phyloP scores from a whole-genome alignment of 306 rosid species.

The Cucumis melo region DNA sequence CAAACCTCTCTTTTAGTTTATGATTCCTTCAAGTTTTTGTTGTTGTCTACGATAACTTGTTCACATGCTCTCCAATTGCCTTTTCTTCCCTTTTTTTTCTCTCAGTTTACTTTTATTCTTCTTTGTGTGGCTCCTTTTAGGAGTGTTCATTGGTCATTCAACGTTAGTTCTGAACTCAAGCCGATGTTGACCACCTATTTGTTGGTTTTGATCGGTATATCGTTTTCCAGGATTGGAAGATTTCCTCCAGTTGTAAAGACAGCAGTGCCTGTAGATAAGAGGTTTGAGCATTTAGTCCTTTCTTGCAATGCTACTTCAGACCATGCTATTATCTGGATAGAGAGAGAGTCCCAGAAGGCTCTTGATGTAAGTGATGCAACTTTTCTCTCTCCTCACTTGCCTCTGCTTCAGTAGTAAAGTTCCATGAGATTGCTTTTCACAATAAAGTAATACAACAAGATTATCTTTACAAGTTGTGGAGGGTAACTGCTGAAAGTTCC shows the following conservation, averaged over 20 bases:
- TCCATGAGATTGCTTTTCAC: neutral
- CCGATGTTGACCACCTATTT: no score
- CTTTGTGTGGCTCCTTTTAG: no score
- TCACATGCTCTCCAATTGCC: neutral
- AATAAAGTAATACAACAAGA: neutral
- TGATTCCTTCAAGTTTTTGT: neutral
- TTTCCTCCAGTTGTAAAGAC: conserved; percentile 89
- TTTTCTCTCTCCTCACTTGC: conserved; percentile 7
- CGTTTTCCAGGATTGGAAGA: conserved; percentile 59
- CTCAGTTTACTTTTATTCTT: no score
- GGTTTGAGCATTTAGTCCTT: conserved; percentile 84
- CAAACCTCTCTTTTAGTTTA: neutral
- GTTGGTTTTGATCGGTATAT: neutral
- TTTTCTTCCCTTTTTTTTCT: neutral
- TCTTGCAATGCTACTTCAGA: conserved; percentile 82
- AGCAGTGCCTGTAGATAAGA: conserved; percentile 96
- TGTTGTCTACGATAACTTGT: neutral
- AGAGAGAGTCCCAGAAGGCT: conserved; percentile 75
- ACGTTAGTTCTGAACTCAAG: no score
- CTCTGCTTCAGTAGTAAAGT: neutral
- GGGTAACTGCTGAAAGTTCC: neutral
- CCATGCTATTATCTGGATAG: conserved; percentile 86
- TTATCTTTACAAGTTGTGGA: neutral
- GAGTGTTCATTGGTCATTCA: no score
- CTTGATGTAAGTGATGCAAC: conserved; percentile 43